A percentile compares a stretch with the other conserved stretches of the same genome.
Conservation (phyloP, 352 stramenopile genomes). For the Elongisporangium prolatum region DNA sequence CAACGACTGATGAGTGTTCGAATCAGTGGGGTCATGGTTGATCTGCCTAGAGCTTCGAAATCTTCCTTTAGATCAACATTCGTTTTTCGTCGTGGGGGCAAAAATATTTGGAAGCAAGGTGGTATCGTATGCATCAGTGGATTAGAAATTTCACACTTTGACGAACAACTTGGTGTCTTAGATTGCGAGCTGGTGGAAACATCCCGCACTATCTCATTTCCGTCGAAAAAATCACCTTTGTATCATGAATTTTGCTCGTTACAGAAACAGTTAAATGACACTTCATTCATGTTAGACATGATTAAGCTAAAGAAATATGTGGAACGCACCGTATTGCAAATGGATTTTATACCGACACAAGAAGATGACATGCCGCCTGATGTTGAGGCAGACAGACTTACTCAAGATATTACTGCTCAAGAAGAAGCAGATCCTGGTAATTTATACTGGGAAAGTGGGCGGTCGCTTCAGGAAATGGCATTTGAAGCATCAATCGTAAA, state of each 20-base stretch:
- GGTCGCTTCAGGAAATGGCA: constrained; percentile 6
- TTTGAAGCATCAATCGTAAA: constrained; percentile 34
- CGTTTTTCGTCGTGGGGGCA: constrained; percentile 39
- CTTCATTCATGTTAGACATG: constrained; percentile 14
- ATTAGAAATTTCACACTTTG: constrained; percentile 59
- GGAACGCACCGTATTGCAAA: constrained; percentile 33
- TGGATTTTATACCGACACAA: constrained; percentile 35
- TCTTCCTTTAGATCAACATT: constrained; percentile 17
- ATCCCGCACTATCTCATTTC: constrained; percentile 44
- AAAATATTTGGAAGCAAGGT: constrained; percentile 49
- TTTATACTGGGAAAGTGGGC: background rate
- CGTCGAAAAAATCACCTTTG: constrained; percentile 58
- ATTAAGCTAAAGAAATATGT: constrained; percentile 40
- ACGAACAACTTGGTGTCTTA: constrained; percentile 46
- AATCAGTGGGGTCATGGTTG: constrained; percentile 25
- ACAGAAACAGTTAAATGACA: constrained; percentile 7
- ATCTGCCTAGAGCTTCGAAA: constrained; percentile 8
- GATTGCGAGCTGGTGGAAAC: constrained; percentile 56
- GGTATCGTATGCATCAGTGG: constrained; percentile 47
- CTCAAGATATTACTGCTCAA: constrained; percentile 40
- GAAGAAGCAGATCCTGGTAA: constrained; percentile 11
- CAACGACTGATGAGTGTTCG: constrained; percentile 53
- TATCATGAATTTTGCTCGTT: constrained; percentile 21
- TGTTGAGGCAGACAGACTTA: constrained; percentile 41
- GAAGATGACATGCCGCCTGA: constrained; percentile 16